Evolutionary conservation across 2,329 filamentous ascomycete genomes (phyloP), one percentile per base, ranked within the genome.

Genomic region (Colletotrichum chlorophyti): DNA sequence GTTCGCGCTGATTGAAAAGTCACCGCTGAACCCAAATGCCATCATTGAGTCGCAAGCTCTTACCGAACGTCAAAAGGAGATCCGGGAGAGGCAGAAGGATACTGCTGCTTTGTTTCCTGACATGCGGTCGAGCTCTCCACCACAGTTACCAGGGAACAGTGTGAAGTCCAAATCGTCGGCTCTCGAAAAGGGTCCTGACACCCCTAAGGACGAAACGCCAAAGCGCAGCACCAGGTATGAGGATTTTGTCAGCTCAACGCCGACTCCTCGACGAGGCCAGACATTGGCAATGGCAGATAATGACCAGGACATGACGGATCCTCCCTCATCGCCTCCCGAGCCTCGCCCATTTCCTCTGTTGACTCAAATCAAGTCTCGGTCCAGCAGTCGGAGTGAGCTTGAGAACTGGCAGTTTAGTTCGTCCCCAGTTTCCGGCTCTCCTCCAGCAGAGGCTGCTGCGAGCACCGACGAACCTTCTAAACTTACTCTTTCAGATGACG

Each of bases 31-130:
- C 21, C 52, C 81, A 3, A 74, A 79, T 5, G 72, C 75, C 12
- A 74, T 71, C 1, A 68, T 81, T 3, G 87, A 91, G 53, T 91
- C 90, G 1, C 91, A 95, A 65, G 74, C 87, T 15, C 76, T 96
- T 45, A 96, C 92, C 0, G 90, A 93, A 31, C 84, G 86, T 38
- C 92, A 96, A 70, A 88, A 83, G 66, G 91, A 96, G 66, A 86
- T 94, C 37, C 84, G 87, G 41, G 86, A 91, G 65, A 82, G 89
- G 46, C 91, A 96, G 69, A 86, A 89, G 62, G 83, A 83, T 21
- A 83, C 84, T 5, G 57, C 37, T 14, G 80, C 80, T 0, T 77
- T 94, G 61, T 94, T 93, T 64, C 81, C 89, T 1, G 84, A 88
- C 17, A 79, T 93, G 23, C 79, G 80, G 26, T 88, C 87, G 2